Evolutionary conservation across 805 yeast species (phyloP).

Genomic region (Candida verbasci): DNA sequence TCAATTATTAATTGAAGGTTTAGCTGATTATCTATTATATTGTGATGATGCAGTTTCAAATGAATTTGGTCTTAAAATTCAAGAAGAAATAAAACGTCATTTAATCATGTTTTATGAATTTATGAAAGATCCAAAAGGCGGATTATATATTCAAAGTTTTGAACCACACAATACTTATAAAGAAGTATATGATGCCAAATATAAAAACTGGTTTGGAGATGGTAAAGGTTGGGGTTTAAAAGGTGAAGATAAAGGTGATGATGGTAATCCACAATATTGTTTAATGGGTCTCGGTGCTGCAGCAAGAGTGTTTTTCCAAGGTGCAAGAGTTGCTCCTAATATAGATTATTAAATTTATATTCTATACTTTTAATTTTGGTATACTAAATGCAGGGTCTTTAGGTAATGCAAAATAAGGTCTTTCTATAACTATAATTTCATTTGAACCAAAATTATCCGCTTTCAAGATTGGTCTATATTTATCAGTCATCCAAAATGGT

Average conservation of each 20-base stretch:
- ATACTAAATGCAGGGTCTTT: conserved; percentile 62
- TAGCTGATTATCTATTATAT: conserved; percentile 57
- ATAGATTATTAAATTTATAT: conserved; percentile 1
- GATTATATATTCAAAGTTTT: conserved; percentile 55
- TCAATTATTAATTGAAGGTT: conserved; percentile 62
- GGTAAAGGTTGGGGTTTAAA: conserved; percentile 47
- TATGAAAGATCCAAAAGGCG: conserved; percentile 53
- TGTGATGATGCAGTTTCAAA: conserved; percentile 40
- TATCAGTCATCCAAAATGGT: conserved; percentile 71
- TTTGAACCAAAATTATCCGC: conserved; percentile 51
- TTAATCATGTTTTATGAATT: conserved; percentile 54
- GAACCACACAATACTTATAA: conserved; percentile 53
- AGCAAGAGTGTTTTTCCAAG: conserved; percentile 65
- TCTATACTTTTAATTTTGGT: conserved; percentile 47
- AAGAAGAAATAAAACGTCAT: conserved; percentile 48
- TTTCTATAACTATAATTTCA: conserved; percentile 71
- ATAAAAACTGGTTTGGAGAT: conserved; percentile 52
- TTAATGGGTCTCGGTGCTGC: conserved; percentile 65
- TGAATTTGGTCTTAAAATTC: conserved; percentile 31
- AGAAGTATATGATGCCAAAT: conserved; percentile 44
- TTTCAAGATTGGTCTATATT: conserved; percentile 67
- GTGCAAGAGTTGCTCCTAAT: conserved; percentile 48
- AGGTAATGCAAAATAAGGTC: conserved; percentile 58
- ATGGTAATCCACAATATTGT: conserved; percentile 45
- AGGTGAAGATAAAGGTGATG: conserved; percentile 45